Evolutionary conservation across 306 rosid species (phyloP).

Genomic region (Castanea sativa): DNA sequence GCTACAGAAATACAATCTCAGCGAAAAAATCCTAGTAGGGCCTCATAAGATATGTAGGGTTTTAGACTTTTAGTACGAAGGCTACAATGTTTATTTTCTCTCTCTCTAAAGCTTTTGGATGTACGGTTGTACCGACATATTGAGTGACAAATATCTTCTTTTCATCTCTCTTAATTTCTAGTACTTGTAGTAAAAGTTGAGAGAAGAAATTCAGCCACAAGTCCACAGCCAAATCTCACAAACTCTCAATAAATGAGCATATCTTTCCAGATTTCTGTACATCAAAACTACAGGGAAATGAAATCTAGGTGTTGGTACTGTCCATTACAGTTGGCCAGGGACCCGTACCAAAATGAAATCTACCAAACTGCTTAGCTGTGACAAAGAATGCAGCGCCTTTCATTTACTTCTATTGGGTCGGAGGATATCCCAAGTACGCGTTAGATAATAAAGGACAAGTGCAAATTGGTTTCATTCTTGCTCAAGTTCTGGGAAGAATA

Average conservation of each 20-base stretch:
- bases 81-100: not conserved
- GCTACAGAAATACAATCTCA: not conserved
- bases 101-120: not conserved
- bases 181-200: not conserved
- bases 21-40: constrained; percentile 39
- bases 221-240: not conserved
- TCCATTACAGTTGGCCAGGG: constrained; percentile 35
- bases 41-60: constrained; percentile 33
- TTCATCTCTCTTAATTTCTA: not conserved
- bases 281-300: constrained; percentile 10
- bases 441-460: constrained; percentile 10
- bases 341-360: constrained; percentile 36
- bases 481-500: constrained; percentile 3
- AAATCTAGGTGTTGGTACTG: constrained; percentile 29
- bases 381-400: not conserved
- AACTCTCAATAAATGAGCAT: constrained; percentile 1
- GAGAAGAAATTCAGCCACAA: constrained; percentile 12
- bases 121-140: constrained; percentile 45
- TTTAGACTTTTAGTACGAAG: not conserved
- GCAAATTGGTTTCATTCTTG: constrained; percentile 7
- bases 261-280: constrained; percentile 22
- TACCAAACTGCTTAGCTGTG: constrained; percentile 31
- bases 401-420: not conserved
- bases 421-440: constrained; percentile 7
- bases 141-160: constrained; percentile 23